These are phyloP conservation scores for Xylariaceae sp. DNA, from an alignment of 2,329 filamentous ascomycete species.

Conservation along the genomic window DNA sequence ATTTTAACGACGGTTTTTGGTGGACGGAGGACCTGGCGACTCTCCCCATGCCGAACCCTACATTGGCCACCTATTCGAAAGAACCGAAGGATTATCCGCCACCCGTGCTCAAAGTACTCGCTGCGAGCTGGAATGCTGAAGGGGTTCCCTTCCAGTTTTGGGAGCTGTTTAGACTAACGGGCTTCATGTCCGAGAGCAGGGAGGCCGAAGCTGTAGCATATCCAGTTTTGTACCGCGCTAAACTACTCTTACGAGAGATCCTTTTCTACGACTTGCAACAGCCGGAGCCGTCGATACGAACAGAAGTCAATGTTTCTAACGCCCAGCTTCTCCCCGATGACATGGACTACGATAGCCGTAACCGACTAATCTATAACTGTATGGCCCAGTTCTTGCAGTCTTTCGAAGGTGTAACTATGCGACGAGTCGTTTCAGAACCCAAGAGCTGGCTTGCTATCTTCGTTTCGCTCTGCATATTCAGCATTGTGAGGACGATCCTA, in stretches of 20 bases:
- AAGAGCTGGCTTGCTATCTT: constrained; percentile 60
- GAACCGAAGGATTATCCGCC: constrained; percentile 52
- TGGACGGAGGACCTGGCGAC: constrained; percentile 59
- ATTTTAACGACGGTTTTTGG: constrained; percentile 65
- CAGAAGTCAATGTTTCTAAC: constrained; percentile 45
- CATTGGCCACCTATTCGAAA: constrained; percentile 47
- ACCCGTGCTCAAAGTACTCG: constrained; percentile 57
- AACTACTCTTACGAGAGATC: constrained; percentile 61
- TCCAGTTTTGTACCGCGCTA: constrained; percentile 60
- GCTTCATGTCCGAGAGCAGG: constrained; percentile 55
- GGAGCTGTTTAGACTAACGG: constrained; percentile 58
- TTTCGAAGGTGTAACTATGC: constrained; percentile 55
- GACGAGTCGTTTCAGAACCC: constrained; percentile 47
- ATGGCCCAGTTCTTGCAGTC: constrained; percentile 59
- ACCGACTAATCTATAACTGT: constrained; percentile 57
- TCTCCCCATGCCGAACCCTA: constrained; percentile 48
- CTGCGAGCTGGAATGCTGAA: constrained; percentile 58
- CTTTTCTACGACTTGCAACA: constrained; percentile 62
- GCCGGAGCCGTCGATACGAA: constrained; percentile 53
- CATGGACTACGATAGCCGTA: constrained; percentile 55
- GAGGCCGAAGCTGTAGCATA: constrained; percentile 56
- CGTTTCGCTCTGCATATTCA: constrained; percentile 65
- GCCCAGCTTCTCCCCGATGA: constrained; percentile 49
- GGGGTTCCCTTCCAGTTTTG: constrained; percentile 59
- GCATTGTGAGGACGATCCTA: constrained; percentile 59